Base-by-base conservation (phyloP, 2,329 filamentous ascomycete species). In the Penicillium sp. region DNA sequence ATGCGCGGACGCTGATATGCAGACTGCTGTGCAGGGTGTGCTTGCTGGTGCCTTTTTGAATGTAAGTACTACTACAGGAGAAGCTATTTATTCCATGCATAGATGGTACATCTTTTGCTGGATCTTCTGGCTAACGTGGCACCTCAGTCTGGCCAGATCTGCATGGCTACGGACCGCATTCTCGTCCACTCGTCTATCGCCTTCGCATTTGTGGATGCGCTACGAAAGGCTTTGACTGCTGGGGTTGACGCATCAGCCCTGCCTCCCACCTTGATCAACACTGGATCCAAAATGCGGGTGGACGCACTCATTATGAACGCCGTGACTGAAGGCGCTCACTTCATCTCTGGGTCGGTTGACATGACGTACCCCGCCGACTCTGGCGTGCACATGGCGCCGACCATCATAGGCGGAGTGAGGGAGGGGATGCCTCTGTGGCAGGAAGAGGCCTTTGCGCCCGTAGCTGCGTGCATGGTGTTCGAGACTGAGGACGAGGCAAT, bases 121-220 rank as follows among this genome's bases (percentile, higher is more conserved):
- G 4, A 27, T 27, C 10, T n/a, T 27, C n/a, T n/a, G 4, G 11
- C 25, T 27, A n/a, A 27, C 11, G 5, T 27, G 25, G 51, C 84
- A 27, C 74, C 13, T 19, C 33, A 68, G 59, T 60, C 73, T 2
- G 87, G 87, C 0, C 87, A 94, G 64, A 81, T 91, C 28, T 93
- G 87, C 72, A 91, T 93, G 86, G 74, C 77, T 16, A 91, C 86
- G 0, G 87, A 93, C 65, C 76, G 81, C 13, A 82, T 90, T 40
- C 60, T 82, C 16, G 74, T 83, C n/a, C 73, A 81, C 59, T 69
- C 70, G 34, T 69, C 67, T 26, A 71, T 83, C 45, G 68, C 70
- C 30, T 60, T 67, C 4, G 57, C 70, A 3, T 83, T 84, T 60
- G 70, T 66, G n/a, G 57, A 66, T 9, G 71, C 71, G 0, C 65